phyloP scores from a whole-genome alignment of 768 basidiomycete genomes.

The Coprinellus aureogranulatus region DNA sequence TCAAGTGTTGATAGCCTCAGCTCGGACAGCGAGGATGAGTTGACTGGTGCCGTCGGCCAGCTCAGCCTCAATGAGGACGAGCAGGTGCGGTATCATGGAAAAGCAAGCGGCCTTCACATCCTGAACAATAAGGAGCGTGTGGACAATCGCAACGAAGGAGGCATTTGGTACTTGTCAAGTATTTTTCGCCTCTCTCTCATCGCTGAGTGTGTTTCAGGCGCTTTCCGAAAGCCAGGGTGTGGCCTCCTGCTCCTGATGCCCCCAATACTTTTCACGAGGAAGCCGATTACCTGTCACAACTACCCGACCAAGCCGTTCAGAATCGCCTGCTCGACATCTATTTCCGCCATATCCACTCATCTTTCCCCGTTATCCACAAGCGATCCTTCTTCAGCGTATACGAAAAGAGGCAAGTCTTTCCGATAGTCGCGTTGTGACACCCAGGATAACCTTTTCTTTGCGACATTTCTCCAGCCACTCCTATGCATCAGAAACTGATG shows the following conservation, averaged over 20 bases:
- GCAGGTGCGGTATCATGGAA: conserved; percentile 84
- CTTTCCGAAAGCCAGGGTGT: conserved; percentile 86
- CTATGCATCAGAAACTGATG: conserved; percentile 22
- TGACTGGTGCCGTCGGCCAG: conserved; percentile 76
- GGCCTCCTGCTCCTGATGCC: conserved; percentile 60
- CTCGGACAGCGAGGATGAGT: conserved; percentile 40
- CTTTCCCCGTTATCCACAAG: conserved; percentile 77
- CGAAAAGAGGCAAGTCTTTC: conserved; percentile 33
- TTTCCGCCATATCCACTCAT: conserved; percentile 78
- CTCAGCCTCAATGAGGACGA: conserved; percentile 84
- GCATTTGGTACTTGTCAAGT: conserved; percentile 53
- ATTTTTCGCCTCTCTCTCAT: conserved; percentile 6
- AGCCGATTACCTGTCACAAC: conserved; percentile 35
- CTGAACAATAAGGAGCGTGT: conserved; percentile 58
- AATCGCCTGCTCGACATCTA: conserved; percentile 73
- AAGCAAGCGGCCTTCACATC: conserved; percentile 77
- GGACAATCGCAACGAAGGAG: conserved; percentile 70
- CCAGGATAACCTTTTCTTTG: too few relatives aligned
- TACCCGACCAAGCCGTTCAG: conserved; percentile 63
- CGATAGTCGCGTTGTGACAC: background rate
- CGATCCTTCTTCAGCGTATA: conserved; percentile 62
- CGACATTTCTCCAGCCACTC: conserved; percentile 7
- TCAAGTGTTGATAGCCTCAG: conserved; percentile 32
- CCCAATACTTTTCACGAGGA: conserved; percentile 28
- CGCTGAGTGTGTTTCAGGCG: conserved; percentile 43